Evolutionary conservation across 2,329 filamentous ascomycete genomes (phyloP), one percentile per base, ranked within the genome.

Genomic region (Teratosphaeria nubilosa): DNA sequence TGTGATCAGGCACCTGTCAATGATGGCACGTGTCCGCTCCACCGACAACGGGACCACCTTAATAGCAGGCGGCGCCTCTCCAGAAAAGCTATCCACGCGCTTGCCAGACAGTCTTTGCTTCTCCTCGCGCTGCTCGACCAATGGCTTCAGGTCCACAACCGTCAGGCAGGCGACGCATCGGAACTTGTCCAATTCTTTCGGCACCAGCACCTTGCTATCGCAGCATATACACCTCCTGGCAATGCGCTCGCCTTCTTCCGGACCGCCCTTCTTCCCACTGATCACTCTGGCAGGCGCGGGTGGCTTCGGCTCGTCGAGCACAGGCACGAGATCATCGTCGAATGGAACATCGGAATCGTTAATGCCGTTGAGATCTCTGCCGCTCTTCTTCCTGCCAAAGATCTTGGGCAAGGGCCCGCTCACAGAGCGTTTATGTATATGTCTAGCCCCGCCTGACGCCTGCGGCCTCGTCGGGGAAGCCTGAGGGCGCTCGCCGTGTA

Each of bases 171-270:
- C 86, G 50, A 88, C 87, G 72, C 91, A 96, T 65, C 90, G 82
- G 72, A 94, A 95, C 41, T 86, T 82, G 37, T 82, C 82, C 61
- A 91, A 74, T 56, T 86, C 82, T 61, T 80, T 82, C 1, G 90
- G 90, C 86, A 90, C 95, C 58, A 87, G 82, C 63, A 95, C 86
- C 58, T 85, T 82, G 57, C 87, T 87, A 66, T 86, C 88, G 72
- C 91, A 96, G 34, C 90, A 91, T 82, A 92, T 91, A 71, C 91
- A 96, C 65, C 83, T 85, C 24, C 89, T 87, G 32, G 83, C 86
- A 30, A 79, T 77, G 67, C 86, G 82, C 64, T 77, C 67, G 86
- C 82, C 64, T 89, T 80, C 83, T 22, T 75, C 69, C 53, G 64
- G 61, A 13, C 45, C 56, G 9, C 56, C 68, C 56, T 65, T 69